A percentile compares a stretch with the other conserved stretches of the same genome.
phyloP scores from a whole-genome alignment of 169 alveolate genomes.

The Plasmodium inui region DNA sequence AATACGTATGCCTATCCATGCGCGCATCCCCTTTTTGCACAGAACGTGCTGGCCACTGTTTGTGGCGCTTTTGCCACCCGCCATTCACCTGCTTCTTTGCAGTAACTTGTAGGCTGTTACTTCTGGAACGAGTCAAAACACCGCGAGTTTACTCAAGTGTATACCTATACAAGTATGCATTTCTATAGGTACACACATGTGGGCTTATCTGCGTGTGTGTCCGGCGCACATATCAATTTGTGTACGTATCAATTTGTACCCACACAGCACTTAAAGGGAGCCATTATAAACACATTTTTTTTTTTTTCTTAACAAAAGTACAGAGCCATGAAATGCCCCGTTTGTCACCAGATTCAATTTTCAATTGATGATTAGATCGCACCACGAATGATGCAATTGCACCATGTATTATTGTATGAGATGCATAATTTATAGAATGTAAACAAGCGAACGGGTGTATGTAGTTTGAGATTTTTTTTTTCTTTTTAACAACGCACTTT shows the following conservation, averaged over 20 bases:
- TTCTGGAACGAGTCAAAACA: not conserved
- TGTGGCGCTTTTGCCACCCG: not conserved
- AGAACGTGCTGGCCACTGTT: not conserved
- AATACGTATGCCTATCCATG: not conserved
- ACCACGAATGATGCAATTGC: not conserved
- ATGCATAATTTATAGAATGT: not conserved
- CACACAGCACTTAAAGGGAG: not conserved
- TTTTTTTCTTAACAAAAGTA: not conserved
- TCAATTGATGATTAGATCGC: not conserved
- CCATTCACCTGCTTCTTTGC: not conserved
- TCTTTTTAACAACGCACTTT: conserved; percentile 13
- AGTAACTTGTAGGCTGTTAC: not conserved
- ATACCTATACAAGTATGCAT: not conserved
- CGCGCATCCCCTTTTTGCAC: not conserved
- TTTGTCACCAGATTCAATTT: not conserved
- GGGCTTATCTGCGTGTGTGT: not conserved
- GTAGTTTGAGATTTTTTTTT: not conserved
- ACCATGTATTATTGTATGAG: not conserved
- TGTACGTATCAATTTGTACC: not conserved
- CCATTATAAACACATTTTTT: not conserved
- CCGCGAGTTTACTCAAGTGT: not conserved
- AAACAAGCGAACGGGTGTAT: not conserved
- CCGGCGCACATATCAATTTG: not conserved
- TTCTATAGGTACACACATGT: not conserved
- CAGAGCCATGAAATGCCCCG: not conserved